Evolutionary conservation across 495 filamentous ascomycete species (phyloP), one percentile per base, ranked within the genome.

Genomic region (Podospora pseudocomata): DNA sequence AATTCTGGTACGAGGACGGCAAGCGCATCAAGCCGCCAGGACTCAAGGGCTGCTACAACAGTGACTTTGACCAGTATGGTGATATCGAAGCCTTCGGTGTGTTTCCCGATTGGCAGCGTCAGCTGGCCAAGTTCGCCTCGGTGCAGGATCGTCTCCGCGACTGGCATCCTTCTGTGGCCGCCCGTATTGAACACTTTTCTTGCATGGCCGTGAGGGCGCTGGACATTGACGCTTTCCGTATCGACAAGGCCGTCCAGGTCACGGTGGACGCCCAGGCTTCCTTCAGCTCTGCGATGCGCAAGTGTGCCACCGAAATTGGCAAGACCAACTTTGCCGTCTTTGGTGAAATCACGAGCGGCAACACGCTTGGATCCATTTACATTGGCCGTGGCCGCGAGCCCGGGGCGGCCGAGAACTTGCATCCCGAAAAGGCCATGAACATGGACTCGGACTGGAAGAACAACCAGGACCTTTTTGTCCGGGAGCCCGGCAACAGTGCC

Each of bases 101-200:
- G 28, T 90, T 81, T 64, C 88, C 87, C 2, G 88, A 90, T 70
- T 92, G 87, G 85, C 78, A 90, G 71, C 75, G 77, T 15, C 85
- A 92, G 76, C 79, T 92, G 57, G 84, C 89, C 16, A 92, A 91
- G 70, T 92, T 92, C 73, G 88, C 89, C 34, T 90, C 85, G 49
- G 90, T 91, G 4, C 90, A 92, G 75, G 90, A 92, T 72, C 88
- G 90, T 67, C 80, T 92, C 11, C 86, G 90, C 32, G 90, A 91
- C 70, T 92, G 90, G 90, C 72, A 84, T 13, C 86, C 88, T 3
- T 80, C 81, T 44, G 90, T 91, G 3, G 75, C 81, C 27, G 80
- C 85, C 49, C 85, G 86, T 58, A 75, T 92, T 32, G 81, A 85
- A 57, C 84, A 81, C 30, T 90, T 91, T 66, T 89, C 89, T 5